Conservation (phyloP, 305 asterid species). For the Salvia sclarea region DNA sequence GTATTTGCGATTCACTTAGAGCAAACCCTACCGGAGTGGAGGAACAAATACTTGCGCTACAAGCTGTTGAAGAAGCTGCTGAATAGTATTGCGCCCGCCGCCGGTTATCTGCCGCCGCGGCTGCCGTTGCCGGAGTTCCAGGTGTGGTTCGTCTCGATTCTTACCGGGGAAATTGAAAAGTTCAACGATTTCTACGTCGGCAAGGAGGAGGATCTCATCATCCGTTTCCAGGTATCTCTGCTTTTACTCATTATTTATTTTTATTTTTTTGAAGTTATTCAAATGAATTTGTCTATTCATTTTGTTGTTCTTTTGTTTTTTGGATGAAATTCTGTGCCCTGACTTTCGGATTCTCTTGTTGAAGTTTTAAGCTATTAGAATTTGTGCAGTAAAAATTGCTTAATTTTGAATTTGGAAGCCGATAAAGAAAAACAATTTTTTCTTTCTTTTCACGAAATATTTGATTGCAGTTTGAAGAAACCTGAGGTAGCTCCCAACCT, state of each 20-base stretch:
- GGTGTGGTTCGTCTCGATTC: constrained; percentile 70
- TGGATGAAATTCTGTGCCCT: background rate
- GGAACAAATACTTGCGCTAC: constrained; percentile 77
- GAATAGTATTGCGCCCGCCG: constrained; percentile 52
- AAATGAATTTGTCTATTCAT: background rate
- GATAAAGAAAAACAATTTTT: background rate
- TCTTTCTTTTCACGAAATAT: background rate
- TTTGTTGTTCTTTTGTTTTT: background rate
- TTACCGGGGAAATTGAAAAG: constrained; percentile 72
- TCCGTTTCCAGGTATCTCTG: constrained; percentile 69
- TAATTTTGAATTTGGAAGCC: background rate
- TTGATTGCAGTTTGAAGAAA: constrained; percentile 4
- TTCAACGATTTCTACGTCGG: constrained; percentile 95
- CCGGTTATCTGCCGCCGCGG: constrained; percentile 30
- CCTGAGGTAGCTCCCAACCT: background rate
- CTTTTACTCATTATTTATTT: background rate
- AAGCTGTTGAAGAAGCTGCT: constrained; percentile 84
- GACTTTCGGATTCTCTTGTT: background rate
- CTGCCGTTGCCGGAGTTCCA: constrained; percentile 46
- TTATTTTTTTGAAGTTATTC: background rate
- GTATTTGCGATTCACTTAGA: constrained; percentile 69
- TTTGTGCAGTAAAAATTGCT: too few species aligned
- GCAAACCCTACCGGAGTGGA: constrained; percentile 93
- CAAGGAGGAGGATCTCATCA: constrained; percentile 85
- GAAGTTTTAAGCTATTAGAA: background rate